These are phyloP conservation scores for Herpetospermum pedunculosum DNA, from an alignment of 306 rosid genomes.

Conservation along the genomic window DNA sequence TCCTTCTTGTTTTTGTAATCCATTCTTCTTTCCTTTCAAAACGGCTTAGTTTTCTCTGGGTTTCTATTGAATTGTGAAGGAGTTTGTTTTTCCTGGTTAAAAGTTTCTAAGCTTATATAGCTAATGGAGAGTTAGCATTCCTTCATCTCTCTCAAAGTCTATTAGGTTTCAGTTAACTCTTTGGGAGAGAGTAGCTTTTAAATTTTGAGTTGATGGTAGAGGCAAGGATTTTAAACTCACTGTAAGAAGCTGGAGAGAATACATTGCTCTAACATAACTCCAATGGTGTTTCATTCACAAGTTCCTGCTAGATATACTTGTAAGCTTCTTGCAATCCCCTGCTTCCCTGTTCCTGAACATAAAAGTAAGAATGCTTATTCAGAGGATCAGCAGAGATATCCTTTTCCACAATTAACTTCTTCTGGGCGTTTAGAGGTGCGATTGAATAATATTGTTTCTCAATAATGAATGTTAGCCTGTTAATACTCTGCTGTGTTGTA, in stretches of 20 bases:
- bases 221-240: conserved; percentile 6
- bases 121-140: not conserved
- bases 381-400: conserved; percentile 32
- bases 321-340: conserved; percentile 68
- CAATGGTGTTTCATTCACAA: conserved; percentile 59
- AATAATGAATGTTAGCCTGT: not conserved
- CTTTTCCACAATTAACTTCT: conserved; percentile 62
- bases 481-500: not conserved
- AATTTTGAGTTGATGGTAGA: conserved; percentile 8
- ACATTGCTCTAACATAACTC: conserved; percentile 15
- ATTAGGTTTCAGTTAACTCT: not conserved
- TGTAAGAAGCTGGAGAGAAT: conserved; percentile 8
- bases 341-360: conserved; percentile 24
- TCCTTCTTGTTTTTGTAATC: not conserved
- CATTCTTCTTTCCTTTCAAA: not conserved
- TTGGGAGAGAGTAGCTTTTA: not conserved
- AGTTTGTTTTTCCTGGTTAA: not conserved
- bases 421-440: conserved; percentile 92
- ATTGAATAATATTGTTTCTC: not conserved
- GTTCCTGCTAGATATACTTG: conserved; percentile 60
- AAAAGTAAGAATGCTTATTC: conserved; percentile 22
- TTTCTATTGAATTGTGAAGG: not conserved
- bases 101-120: not conserved
- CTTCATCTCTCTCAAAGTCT: not conserved
- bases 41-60: not conserved